Evolutionary conservation across 2,329 filamentous ascomycete species (phyloP).

Genomic region (Biscogniauxia marginata): DNA sequence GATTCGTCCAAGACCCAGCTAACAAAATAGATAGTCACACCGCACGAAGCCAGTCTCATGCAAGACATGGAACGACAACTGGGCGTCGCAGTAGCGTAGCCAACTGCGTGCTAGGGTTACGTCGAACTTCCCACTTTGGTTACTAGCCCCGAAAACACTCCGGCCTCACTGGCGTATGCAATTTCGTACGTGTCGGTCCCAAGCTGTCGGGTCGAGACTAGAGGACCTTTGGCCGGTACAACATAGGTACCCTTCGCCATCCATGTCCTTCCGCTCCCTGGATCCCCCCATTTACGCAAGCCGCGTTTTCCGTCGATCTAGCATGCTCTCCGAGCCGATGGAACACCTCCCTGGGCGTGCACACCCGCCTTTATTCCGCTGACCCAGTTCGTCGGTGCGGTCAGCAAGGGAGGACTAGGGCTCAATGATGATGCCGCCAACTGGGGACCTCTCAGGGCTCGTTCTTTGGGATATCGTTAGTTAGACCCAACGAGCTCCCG

Average conservation of each 20-base stretch:
- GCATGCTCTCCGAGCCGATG: not conserved
- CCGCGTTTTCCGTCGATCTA: not conserved
- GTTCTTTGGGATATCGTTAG: not conserved
- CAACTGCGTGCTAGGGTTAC: not conserved
- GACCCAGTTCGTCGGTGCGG: not conserved
- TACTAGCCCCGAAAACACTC: not conserved
- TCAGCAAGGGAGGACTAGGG: not conserved
- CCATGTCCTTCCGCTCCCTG: not conserved
- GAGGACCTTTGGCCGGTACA: no score
- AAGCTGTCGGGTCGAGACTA: not conserved
- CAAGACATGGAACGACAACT: not conserved
- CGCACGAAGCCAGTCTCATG: conserved; percentile 1
- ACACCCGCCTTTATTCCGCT: not conserved
- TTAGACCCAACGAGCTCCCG: not conserved
- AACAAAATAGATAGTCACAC: not conserved
- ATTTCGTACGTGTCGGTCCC: not conserved
- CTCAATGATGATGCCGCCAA: not conserved
- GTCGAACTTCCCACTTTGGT: not conserved
- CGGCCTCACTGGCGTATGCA: not conserved
- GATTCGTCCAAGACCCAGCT: not conserved
- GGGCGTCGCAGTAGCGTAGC: not conserved
- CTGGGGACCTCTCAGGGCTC: not conserved
- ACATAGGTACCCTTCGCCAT: no score
- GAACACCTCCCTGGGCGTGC: not conserved
- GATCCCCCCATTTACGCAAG: not conserved